Evolutionary conservation across 2,329 filamentous ascomycete species (phyloP).

Genomic region (Trichoderma citrinoviride): DNA sequence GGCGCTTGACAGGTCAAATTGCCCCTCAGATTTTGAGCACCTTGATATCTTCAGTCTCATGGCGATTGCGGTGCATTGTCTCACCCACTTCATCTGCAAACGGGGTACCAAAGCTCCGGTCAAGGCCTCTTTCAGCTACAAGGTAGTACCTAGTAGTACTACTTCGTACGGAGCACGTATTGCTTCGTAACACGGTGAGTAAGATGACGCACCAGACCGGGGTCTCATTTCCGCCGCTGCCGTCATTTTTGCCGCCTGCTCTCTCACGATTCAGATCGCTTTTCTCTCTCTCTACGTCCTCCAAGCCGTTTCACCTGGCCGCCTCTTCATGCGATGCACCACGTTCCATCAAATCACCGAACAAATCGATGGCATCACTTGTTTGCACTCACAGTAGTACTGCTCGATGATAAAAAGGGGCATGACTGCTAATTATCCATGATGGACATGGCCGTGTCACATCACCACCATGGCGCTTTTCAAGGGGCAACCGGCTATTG

Average conservation of each 20-base stretch:
- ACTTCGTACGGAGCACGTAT: not conserved
- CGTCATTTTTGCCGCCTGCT: not conserved
- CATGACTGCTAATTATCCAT: not conserved
- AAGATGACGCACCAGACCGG: constrained; percentile 5
- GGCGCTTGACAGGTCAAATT: not conserved
- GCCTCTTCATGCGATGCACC: constrained; percentile 1
- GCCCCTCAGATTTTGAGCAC: not conserved
- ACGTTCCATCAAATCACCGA: not conserved
- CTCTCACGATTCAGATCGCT: not conserved
- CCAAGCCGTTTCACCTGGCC: not conserved
- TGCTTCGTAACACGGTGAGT: not conserved
- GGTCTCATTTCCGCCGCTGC: constrained; percentile 4
- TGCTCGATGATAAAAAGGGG: not conserved
- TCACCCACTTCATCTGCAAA: not conserved
- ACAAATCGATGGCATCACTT: not conserved
- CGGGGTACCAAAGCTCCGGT: not conserved
- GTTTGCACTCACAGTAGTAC: not conserved
- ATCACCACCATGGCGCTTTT: not conserved
- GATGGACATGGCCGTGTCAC: not conserved
- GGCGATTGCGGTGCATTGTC: not conserved
- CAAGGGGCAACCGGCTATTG: constrained; percentile 5
- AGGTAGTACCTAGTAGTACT: not conserved
- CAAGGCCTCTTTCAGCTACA: not conserved
- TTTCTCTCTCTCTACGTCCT: not conserved
- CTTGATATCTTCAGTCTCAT: not conserved